Base-by-base conservation (phyloP, 2,329 filamentous ascomycete genomes). In the Aspergillus ochraceoroseus region DNA sequence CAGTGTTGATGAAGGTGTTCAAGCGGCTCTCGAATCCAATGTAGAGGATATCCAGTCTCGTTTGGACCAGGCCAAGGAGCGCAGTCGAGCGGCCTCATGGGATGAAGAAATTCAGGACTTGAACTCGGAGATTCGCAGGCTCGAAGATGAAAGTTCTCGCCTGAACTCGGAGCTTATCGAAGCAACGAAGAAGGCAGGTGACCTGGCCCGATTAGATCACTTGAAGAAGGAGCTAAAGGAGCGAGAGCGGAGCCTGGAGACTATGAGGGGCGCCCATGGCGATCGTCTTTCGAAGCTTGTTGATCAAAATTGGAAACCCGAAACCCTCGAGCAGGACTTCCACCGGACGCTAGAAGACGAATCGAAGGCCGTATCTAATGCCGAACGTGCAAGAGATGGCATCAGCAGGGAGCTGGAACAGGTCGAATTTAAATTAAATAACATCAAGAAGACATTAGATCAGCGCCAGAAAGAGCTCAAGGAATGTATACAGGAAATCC, bases 81-180 rank as follows among this genome's bases (percentile, higher is more conserved):
- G 82, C 1, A 75, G 83, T 33, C 75, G 79, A 23, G 67, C 67
- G 12, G 75, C 80, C 7, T 75, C 79, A 8, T 87, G 83, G 70
- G 88, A 95, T 47, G 69, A 70, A 18, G 80, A 84, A 48, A 74
- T 95, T 13, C 74, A 80, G 31, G 70, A 78, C 20, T 77, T 81
- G 37, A 83, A 87, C 35, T 65, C 71, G 9, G 75, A 80, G 47
- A 70, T 94, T 7, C 77, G 78, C 46, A 72, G 76, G 29, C 66
- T 94, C 1, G 87, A 95, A 55, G 79, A 76, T 13, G 79, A 84
- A 54, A 82, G 77, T 44, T 79, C 85, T 23, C 80, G 74, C 51
- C 73, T 96, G 18, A 82, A 83, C 30, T 70, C 75, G n/a, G 90
- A 96, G 58, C 76, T 95, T 23, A 76, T 88, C 6, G 84, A 94